Evolutionary conservation across 1,284 basidiomycete species (phyloP).

Genomic region (Melanopsichium pennsylvanicum): DNA sequence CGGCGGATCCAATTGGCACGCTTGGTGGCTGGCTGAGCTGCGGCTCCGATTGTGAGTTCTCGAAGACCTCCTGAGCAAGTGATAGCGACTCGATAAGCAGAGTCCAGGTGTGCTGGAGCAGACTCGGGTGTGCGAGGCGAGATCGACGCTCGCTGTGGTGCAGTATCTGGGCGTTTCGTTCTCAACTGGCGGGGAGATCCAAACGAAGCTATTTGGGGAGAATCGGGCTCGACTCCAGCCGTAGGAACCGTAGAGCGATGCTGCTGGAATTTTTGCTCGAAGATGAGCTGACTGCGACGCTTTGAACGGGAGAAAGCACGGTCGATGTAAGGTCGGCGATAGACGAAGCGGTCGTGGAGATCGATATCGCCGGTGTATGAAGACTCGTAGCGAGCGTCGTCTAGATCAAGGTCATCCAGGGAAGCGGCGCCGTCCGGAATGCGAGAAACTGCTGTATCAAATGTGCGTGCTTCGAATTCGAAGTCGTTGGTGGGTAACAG

Average conservation of each 20-base stretch:
- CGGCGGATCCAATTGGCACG: slow-evolving; percentile 38
- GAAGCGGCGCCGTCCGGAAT: not conserved
- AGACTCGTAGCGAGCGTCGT: slow-evolving; percentile 13
- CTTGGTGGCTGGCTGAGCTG: slow-evolving; percentile 39
- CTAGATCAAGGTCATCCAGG: slow-evolving; percentile 5
- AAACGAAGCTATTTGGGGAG: not conserved
- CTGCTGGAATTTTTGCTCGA: slow-evolving; percentile 35
- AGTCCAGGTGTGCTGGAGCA: slow-evolving; percentile 4
- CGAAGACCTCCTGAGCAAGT: slow-evolving; percentile 15
- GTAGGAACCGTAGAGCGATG: slow-evolving; percentile 11
- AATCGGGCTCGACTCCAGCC: not conserved
- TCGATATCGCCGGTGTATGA: slow-evolving; percentile 27
- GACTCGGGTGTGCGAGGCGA: slow-evolving; percentile 19
- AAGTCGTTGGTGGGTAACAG: slow-evolving; percentile 11
- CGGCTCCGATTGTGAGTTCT: slow-evolving; percentile 32
- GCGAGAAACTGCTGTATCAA: not conserved
- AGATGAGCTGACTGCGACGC: slow-evolving; percentile 42
- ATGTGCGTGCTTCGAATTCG: not conserved
- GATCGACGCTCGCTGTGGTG: slow-evolving; percentile 7
- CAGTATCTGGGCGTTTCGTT: slow-evolving; percentile 25
- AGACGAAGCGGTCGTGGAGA: slow-evolving; percentile 12
- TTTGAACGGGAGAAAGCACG: slow-evolving; percentile 20
- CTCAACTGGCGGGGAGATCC: slow-evolving; percentile 1
- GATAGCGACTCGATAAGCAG: not conserved
- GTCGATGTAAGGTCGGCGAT: slow-evolving; percentile 34